phyloP scores from a whole-genome alignment of 2,329 filamentous ascomycete species.

The Xylaria sp. region DNA sequence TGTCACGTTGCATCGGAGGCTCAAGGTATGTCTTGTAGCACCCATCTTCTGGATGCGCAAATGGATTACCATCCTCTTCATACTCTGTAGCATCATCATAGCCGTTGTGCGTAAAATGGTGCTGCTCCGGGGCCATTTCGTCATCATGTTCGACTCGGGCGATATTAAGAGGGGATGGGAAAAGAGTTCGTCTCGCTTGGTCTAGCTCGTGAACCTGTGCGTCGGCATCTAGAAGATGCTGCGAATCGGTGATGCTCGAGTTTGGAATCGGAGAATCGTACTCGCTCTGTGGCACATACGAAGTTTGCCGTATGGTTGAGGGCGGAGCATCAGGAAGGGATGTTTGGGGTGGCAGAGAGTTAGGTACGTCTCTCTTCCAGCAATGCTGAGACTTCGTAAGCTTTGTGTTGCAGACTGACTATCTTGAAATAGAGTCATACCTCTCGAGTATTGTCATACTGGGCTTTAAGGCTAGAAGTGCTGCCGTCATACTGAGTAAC shows the following conservation, averaged over 20 bases:
- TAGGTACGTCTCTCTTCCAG: background rate
- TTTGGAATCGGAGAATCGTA: slow-evolving; percentile 14
- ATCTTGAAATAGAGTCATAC: background rate
- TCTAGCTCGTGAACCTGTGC: slow-evolving; percentile 30
- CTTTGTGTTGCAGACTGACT: background rate
- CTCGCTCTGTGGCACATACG: background rate
- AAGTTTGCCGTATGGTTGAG: background rate
- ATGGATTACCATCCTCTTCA: background rate
- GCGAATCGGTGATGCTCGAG: slow-evolving; percentile 34
- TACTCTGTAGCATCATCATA: background rate
- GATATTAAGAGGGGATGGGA: slow-evolving; percentile 31
- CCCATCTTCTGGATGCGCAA: slow-evolving; percentile 7
- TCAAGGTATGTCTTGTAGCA: slow-evolving; percentile 11
- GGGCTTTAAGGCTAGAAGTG: slow-evolving; percentile 11
- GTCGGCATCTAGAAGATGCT: slow-evolving; percentile 34
- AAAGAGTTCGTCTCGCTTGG: slow-evolving; percentile 20
- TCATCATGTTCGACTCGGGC: slow-evolving; percentile 8
- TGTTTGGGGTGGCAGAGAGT: slow-evolving; percentile 7
- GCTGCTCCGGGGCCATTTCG: background rate
- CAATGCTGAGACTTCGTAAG: slow-evolving; percentile 15
- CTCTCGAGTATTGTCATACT: slow-evolving; percentile 6
- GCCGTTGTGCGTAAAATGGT: background rate
- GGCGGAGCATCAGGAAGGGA: slow-evolving; percentile 16
- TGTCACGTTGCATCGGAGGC: slow-evolving; percentile 47
- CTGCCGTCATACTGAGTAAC: slow-evolving; percentile 39